Evolutionary conservation across 805 yeast genomes (phyloP), one percentile per base, ranked within the genome.

Genomic region (Metschnikowia picachoensis): DNA sequence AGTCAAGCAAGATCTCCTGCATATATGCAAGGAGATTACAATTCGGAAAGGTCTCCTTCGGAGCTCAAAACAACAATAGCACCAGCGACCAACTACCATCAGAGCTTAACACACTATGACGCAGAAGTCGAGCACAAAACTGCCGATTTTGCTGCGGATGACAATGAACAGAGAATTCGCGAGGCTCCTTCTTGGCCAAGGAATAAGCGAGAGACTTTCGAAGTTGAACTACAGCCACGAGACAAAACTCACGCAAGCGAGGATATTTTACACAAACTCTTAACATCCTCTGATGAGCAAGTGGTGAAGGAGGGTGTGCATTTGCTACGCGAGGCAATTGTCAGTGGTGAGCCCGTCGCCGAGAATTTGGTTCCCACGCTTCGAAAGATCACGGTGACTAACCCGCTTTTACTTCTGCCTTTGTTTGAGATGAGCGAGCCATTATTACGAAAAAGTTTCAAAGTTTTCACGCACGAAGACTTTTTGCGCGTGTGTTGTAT

Each of bases 261-360:
- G 4, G 76, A 71, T 42, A 72, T 73, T 6, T 67, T 72, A 10
- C 44, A 69, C 25, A 63, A 62, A 43, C 68, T 67, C 40, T 52
- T 70, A 32, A 57, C 67, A 4, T 72, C 76, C 1, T 48, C 60
- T 16, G 63, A 64, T 33, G 52, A 58, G 2, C 63, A 59, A 8
- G 53, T 64, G 37, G 55, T 65, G 8, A 47, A 43, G 1, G 75
- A 72, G 50, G 77, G 76, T 4, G 55, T 73, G 4, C 58, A 59
- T 35, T 51, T 71, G 25, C 57, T 73, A 35, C 66, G 65, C 37
- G 67, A 61, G 51, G 74, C 77, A 0, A 59, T 73, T 4, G 54
- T 66, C 41, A 66, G 64, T 2, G 64, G 62, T 16, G 77, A 72
- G 40, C 65, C 61, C 11, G 45, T 69, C 25, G 56, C 72, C 1